These are phyloP conservation scores for Aspergillus funiculosus DNA, from an alignment of 495 filamentous ascomycete genomes.

Conservation along the genomic window DNA sequence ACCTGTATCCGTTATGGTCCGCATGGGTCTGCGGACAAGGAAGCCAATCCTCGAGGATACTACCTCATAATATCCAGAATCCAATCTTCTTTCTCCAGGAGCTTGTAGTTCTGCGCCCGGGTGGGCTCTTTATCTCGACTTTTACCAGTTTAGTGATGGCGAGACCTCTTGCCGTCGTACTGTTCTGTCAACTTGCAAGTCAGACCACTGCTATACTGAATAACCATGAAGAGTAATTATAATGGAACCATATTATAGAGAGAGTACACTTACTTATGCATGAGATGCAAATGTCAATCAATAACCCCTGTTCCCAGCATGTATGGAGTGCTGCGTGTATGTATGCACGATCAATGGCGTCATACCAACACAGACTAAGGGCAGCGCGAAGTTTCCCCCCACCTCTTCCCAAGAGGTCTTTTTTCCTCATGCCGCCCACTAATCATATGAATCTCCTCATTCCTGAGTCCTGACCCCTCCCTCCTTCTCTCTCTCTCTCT, in stretches of 20 bases:
- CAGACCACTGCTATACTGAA: no score
- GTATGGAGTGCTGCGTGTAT: no score
- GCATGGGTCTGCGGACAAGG: background rate
- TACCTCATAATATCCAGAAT: background rate
- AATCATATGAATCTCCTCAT: no score
- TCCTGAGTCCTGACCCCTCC: no score
- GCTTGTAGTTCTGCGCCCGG: background rate
- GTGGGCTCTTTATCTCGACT: background rate
- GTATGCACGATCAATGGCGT: slow-evolving; percentile 17
- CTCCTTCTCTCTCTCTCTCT: slow-evolving; percentile 6
- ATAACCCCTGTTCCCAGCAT: no score
- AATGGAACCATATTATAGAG: no score
- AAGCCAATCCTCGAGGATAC: background rate
- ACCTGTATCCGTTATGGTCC: background rate
- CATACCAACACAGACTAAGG: no score
- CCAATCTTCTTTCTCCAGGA: background rate
- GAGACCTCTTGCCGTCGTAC: background rate
- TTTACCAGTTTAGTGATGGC: background rate
- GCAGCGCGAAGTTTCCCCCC: no score
- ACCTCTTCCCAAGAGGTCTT: slow-evolving; percentile 9
- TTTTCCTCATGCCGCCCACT: slow-evolving; percentile 18
- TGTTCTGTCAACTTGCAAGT: no score
- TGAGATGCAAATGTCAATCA: no score
- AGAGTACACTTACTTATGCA: no score
- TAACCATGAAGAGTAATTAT: no score